Conservation (phyloP, 1,284 basidiomycete genomes). For the Papiliotrema nemorosa region DNA sequence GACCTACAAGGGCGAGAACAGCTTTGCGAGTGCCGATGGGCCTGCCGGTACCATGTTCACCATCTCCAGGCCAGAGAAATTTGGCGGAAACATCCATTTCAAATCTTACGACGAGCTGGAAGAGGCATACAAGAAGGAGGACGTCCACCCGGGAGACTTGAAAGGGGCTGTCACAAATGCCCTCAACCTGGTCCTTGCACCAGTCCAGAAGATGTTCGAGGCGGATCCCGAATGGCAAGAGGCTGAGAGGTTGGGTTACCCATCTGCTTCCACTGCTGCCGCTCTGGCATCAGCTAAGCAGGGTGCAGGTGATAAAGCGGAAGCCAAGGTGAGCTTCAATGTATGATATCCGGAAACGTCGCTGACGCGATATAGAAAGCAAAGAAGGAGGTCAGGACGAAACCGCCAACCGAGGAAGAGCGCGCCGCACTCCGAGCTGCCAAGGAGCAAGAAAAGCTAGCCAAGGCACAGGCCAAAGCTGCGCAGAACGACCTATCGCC, state of each 20-base stretch:
- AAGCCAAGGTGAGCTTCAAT: constrained; percentile 16
- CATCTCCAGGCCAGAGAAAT: constrained; percentile 71
- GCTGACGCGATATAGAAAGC: constrained; percentile 11
- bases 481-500: constrained; percentile 16
- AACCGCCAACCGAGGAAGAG: constrained; percentile 47
- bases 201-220: constrained; percentile 74
- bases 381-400: constrained; percentile 28
- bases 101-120: constrained; percentile 63
- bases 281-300: constrained; percentile 28
- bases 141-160: constrained; percentile 85
- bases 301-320: constrained; percentile 17
- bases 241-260: constrained; percentile 78
- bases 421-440: constrained; percentile 35
- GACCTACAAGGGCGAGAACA: constrained; percentile 43
- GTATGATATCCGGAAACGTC: neutral
- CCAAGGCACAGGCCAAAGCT: constrained; percentile 37
- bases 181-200: constrained; percentile 73
- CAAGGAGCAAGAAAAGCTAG: constrained; percentile 45
- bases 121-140: constrained; percentile 70
- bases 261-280: constrained; percentile 55
- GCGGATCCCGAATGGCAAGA: constrained; percentile 76
- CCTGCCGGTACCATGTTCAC: constrained; percentile 81
- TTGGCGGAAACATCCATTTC: constrained; percentile 82
- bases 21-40: constrained; percentile 64
- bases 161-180: constrained; percentile 78